Base-by-base conservation (phyloP, 1,284 basidiomycete species). In the Trichosporon sp. region DNA sequence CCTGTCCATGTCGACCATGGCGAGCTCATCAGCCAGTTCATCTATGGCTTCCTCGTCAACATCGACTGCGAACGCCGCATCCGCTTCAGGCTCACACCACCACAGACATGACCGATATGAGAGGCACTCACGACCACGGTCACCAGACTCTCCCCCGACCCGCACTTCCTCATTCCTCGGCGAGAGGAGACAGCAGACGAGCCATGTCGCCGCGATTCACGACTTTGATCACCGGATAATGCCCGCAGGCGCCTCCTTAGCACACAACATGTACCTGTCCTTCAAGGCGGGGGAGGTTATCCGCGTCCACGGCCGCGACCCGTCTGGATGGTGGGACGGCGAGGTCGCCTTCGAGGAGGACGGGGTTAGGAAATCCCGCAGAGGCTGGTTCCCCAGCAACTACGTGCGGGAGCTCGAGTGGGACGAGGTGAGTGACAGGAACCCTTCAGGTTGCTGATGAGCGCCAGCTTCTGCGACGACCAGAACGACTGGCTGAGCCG, bases 321-420 rank as follows among this genome's bases (percentile, higher is more conserved):
- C 87, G 0, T 93, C 91, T 73, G 97, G 96, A 0, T 99, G 97
- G 97, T 98, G 96, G 96, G 96, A 99, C 80, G 96, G 97, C 10
- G 94, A 98, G 84, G 84, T 97, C 32, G 63, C 40, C 59, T 40
- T 38, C 21, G 74, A 76, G 19, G 76, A 73, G 16, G 56, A 68
- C 54, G 67, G 65, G 12, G 32, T 31, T 4, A 35, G 59, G 59
- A 79, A 79, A 1, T 68, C 77, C 1, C 76, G 90, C 69, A 86
- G 94, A 77, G 97, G 97, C n/a, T 99, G 96, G 96, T 98, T 98
- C 83, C 96, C 96, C n/a, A 94, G 93, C 76, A 88, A 87, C 74
- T 88, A 86, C 74, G 84, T 85, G 10, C 73, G 77, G 38, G 77
- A 81, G 70, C 74, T 80, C 68, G 76, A 76, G 11, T 71, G 68